A percentile compares a stretch with the other conserved stretches of the same genome.
These are phyloP conservation scores for Paecilomyces dactylethromorphus DNA, from an alignment of 2,329 filamentous ascomycete genomes.

Conservation along the genomic window DNA sequence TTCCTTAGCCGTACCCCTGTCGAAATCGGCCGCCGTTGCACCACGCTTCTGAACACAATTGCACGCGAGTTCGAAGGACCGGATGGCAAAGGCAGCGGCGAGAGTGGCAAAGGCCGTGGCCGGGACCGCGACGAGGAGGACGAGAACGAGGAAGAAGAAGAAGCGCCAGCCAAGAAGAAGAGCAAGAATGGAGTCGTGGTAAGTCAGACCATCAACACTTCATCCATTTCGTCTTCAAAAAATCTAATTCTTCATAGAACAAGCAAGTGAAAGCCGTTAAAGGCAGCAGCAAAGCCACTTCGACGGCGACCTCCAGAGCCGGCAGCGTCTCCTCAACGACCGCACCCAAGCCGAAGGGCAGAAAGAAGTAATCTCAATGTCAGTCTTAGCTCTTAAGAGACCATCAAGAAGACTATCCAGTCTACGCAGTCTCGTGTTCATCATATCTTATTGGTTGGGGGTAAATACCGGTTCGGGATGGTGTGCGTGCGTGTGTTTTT, in stretches of 20 bases:
- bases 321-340: slow-evolving; percentile 77
- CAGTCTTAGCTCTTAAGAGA: background rate
- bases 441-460: background rate
- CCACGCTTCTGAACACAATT: slow-evolving; percentile 87
- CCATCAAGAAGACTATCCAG: background rate
- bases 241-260: slow-evolving; percentile 58
- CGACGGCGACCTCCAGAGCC: slow-evolving; percentile 71
- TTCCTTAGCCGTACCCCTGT: slow-evolving; percentile 91
- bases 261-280: slow-evolving; percentile 90
- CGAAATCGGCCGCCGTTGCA: slow-evolving; percentile 87
- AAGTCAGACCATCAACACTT: slow-evolving; percentile 26
- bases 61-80: slow-evolving; percentile 84
- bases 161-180: slow-evolving; percentile 91
- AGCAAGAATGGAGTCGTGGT: slow-evolving; percentile 84
- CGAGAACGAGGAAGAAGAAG: slow-evolving; percentile 67
- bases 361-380: slow-evolving; percentile 39
- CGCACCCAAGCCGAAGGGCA: slow-evolving; percentile 43
- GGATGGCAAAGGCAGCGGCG: slow-evolving; percentile 50
- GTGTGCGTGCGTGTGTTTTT: background rate
- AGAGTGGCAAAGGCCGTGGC: slow-evolving; percentile 58
- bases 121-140: slow-evolving; percentile 68
- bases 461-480: background rate
- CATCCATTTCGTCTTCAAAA: slow-evolving; percentile 1
- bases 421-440: background rate
- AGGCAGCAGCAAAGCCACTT: slow-evolving; percentile 65